These are phyloP conservation scores for Dictyophora rubrovolvata DNA, from an alignment of 768 basidiomycete species.

Conservation along the genomic window DNA sequence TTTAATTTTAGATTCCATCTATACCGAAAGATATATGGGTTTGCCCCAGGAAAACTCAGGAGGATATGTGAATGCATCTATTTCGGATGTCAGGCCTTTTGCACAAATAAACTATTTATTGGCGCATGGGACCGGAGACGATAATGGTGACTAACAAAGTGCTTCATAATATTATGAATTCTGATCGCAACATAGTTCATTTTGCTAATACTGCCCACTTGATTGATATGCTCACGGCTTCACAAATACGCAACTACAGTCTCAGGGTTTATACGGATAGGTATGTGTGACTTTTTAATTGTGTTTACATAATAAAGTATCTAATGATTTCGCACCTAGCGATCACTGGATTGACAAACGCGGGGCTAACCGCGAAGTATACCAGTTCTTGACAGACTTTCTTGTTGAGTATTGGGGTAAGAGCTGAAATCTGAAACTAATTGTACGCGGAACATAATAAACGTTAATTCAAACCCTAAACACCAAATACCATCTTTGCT, in stretches of 20 bases:
- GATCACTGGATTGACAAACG: conserved; percentile 69
- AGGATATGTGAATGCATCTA: conserved; percentile 86
- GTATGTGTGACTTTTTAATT: conserved; percentile 29
- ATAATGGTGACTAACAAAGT: conserved; percentile 40
- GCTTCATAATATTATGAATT: neutral
- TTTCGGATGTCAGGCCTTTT: conserved; percentile 85
- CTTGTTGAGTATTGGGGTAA: conserved; percentile 91
- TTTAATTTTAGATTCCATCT: conserved; percentile 65
- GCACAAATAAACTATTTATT: conserved; percentile 68
- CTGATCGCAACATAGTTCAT: conserved; percentile 44
- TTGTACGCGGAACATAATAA: too few species aligned
- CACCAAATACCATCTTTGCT: too few species aligned
- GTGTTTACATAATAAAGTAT: conserved; percentile 3
- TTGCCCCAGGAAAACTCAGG: conserved; percentile 65
- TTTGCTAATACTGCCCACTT: conserved; percentile 84
- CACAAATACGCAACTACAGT: conserved; percentile 59
- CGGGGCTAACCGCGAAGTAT: conserved; percentile 76
- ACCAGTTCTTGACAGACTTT: conserved; percentile 77
- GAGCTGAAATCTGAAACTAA: conserved; percentile 27
- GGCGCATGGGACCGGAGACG: conserved; percentile 90
- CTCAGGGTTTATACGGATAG: conserved; percentile 98
- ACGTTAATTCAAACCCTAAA: too few species aligned
- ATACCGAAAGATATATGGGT: conserved; percentile 97
- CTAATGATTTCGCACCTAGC: conserved; percentile 28
- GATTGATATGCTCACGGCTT: conserved; percentile 84